These are phyloP conservation scores for Galeopsis tetrahit DNA, from an alignment of 257 asterid genomes.

Conservation along the genomic window DNA sequence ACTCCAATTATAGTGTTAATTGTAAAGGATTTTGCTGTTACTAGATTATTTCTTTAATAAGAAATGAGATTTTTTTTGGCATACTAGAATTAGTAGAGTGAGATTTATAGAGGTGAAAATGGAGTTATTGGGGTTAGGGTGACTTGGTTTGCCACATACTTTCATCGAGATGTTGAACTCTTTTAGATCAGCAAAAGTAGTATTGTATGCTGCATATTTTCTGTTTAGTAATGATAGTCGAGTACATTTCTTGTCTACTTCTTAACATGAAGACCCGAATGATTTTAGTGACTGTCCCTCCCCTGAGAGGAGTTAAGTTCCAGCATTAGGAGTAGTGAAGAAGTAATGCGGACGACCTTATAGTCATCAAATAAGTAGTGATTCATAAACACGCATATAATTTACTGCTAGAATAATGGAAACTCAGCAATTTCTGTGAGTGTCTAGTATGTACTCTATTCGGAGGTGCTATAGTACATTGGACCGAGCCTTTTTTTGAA, in stretches of 20 bases:
- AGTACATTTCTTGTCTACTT: background rate
- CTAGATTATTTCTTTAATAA: background rate
- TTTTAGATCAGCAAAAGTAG: background rate
- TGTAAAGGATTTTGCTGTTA: background rate
- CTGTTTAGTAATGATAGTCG: background rate
- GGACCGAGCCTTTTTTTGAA: background rate
- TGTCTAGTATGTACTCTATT: background rate
- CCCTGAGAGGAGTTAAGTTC: background rate
- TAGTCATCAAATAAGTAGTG: background rate
- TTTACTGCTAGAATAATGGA: background rate
- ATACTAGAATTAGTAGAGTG: background rate
- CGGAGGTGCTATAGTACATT: background rate
- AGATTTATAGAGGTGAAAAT: conserved; percentile 11
- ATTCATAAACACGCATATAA: background rate
- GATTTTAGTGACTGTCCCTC: background rate
- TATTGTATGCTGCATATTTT: background rate
- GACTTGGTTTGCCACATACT: background rate
- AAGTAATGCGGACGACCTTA: background rate
- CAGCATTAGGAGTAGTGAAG: background rate
- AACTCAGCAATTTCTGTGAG: background rate
- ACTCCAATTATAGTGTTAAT: background rate
- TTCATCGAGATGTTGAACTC: background rate
- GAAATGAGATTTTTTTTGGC: background rate
- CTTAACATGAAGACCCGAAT: background rate
- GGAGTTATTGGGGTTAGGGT: background rate